phyloP scores from a whole-genome alignment of 1,284 basidiomycete genomes.

The Tilletia indica region DNA sequence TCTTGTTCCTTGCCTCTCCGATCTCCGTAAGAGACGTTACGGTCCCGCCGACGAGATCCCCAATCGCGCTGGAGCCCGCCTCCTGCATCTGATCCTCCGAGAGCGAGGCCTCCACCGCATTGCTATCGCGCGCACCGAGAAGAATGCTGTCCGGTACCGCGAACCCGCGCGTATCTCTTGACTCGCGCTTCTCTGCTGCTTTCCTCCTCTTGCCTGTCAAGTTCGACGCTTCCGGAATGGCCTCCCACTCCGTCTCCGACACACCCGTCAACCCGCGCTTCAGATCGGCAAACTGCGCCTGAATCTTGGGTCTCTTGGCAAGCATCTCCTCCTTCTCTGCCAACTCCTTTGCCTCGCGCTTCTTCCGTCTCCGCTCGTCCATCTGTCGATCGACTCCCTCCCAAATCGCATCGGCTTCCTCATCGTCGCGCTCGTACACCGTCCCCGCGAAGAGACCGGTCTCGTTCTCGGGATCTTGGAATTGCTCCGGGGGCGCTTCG shows the following conservation, averaged over 20 bases:
- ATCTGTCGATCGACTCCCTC: constrained; percentile 84
- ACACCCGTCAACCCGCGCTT: constrained; percentile 84
- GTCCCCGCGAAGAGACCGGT: constrained; percentile 91
- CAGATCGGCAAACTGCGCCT: constrained; percentile 89
- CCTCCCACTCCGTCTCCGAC: constrained; percentile 89
- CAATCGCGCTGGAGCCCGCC: constrained; percentile 15
- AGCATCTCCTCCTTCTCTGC: constrained; percentile 71
- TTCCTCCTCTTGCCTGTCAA: constrained; percentile 87
- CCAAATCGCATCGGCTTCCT: constrained; percentile 94
- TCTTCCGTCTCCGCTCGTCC: constrained; percentile 76
- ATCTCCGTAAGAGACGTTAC: constrained; percentile 96
- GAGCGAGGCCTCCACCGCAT: constrained; percentile 74
- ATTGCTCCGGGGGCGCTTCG: constrained; percentile 77
- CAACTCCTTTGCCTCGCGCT: constrained; percentile 77
- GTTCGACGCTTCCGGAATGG: constrained; percentile 91
- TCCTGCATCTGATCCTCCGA: constrained; percentile 65
- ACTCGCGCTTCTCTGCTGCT: constrained; percentile 67
- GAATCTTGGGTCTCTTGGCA: constrained; percentile 76
- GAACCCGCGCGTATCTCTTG: constrained; percentile 66
- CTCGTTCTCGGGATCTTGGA: constrained; percentile 96
- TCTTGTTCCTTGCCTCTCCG: constrained; percentile 92
- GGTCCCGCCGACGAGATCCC: constrained; percentile 59
- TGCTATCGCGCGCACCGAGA: constrained; percentile 58
- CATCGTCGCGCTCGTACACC: constrained; percentile 94
- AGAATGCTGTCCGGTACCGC: constrained; percentile 87